phyloP scores from a whole-genome alignment of 2,329 filamentous ascomycete genomes.

The Aspergillus japonicus region DNA sequence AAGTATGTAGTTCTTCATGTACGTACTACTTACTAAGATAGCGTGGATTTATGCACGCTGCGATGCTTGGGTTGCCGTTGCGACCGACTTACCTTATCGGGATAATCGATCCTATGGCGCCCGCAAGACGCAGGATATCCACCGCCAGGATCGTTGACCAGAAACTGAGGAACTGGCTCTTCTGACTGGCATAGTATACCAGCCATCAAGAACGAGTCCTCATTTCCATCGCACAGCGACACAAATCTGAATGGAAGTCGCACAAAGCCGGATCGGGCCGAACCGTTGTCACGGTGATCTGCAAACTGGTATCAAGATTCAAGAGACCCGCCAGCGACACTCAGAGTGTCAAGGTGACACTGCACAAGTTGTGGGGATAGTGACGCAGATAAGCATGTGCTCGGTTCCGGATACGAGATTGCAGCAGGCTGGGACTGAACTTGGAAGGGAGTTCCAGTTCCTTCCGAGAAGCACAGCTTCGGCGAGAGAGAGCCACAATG shows the following conservation, averaged over 20 bases:
- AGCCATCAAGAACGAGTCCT: background rate
- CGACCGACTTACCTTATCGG: too few species aligned
- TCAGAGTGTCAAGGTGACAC: background rate
- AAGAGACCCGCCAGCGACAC: background rate
- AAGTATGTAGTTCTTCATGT: too few species aligned
- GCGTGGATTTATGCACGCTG: too few species aligned
- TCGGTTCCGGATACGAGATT: background rate
- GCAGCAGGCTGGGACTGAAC: background rate
- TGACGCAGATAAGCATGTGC: background rate
- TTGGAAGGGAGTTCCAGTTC: too few species aligned
- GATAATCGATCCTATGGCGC: too few species aligned
- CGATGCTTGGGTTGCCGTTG: too few species aligned
- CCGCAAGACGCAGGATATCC: background rate
- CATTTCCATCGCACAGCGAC: background rate
- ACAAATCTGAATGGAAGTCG: background rate
- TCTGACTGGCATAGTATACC: background rate
- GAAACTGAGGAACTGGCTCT: background rate
- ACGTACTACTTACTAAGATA: too few species aligned
- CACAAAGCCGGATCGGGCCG: background rate
- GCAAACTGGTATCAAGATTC: background rate
- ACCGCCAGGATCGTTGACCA: background rate
- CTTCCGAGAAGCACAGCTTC: background rate
- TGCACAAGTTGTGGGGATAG: background rate
- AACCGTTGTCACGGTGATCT: background rate
- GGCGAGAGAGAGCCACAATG: background rate